Base-by-base conservation (phyloP, 1,284 basidiomycete species). In the Ceratobasidium sp. region DNA sequence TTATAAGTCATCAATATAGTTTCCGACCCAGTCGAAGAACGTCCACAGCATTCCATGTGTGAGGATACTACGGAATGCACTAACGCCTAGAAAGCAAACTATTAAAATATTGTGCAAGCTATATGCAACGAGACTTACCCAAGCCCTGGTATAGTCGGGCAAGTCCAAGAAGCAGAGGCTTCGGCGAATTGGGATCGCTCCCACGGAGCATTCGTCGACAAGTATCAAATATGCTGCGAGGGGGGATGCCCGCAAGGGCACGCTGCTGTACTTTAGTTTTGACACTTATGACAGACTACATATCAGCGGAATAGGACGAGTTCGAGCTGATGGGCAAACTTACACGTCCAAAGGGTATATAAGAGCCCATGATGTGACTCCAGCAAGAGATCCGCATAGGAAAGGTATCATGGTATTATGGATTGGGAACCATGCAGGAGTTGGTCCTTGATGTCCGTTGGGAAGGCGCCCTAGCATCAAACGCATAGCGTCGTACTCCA, bases 191-290 rank as follows among this genome's bases (percentile, higher is more conserved):
- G 7, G 93, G 90, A 82, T 95, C 92, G 17, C 94, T 89, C 66
- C 94, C 94, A 84, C 92, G 87, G 76, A 96, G 87, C 60, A 97
- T 87, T 37, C 94, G 90, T 79, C 86, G 85, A 73, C 96, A 87
- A 6, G 96, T 95, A 83, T 93, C 91, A 82, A 86, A 87, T 20
- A 91, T 87, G 53, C 90, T 88, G 77, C 91, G 89, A 79, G 90
- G 88, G 60, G 86, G 87, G 79, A 92, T 89, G 58, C 92, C 92
- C 3, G 94, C 92, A 45, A 98, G 86, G 15, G 94, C 91, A 71
- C 96, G 91, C 81, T 96, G 92, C 82, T 98, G 95, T 45, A 97
- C 88, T 82, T 96, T 96, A 0, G 96, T 97, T 86, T 98, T 98
- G 76, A 97, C 94, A 69, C 95, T 94, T 80, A 28, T 76, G 17